Conservation (phyloP, 1,284 basidiomycete genomes). For the Leccinum pachyderme region DNA sequence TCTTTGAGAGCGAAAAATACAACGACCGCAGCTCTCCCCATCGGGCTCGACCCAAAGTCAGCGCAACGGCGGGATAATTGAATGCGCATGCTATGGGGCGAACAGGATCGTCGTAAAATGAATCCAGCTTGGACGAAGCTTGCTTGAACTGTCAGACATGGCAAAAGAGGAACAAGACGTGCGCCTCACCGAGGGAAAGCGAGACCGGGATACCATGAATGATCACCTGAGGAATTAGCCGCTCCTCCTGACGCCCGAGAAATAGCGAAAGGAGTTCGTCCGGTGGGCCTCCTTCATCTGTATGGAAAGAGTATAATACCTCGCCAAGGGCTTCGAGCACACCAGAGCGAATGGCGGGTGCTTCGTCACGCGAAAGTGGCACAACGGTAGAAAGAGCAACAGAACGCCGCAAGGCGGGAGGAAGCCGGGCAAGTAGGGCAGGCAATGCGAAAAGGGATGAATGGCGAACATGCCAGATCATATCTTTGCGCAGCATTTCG, state of each 20-base stretch:
- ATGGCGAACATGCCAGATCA: constrained; percentile 84
- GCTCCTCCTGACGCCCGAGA: constrained; percentile 53
- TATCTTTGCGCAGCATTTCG: constrained; percentile 67
- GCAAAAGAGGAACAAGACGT: neutral
- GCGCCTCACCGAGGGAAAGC: constrained; percentile 21
- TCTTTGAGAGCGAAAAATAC: constrained; percentile 65
- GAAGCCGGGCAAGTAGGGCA: constrained; percentile 69
- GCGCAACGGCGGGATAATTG: constrained; percentile 90
- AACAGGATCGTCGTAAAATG: constrained; percentile 57
- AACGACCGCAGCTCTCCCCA: constrained; percentile 78
- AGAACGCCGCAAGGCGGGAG: constrained; percentile 49
- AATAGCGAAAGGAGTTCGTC: constrained; percentile 80
- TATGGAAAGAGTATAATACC: constrained; percentile 82
- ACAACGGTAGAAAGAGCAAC: constrained; percentile 65
- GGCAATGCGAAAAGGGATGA: constrained; percentile 88
- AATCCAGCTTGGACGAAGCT: constrained; percentile 36
- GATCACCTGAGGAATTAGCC: constrained; percentile 28
- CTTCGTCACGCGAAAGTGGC: constrained; percentile 66
- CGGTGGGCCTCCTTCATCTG: constrained; percentile 71
- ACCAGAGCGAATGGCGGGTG: constrained; percentile 73
- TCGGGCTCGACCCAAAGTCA: constrained; percentile 75
- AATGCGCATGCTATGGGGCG: constrained; percentile 89
- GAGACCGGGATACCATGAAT: constrained; percentile 6
- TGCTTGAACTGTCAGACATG: constrained; percentile 12
- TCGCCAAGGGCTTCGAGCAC: constrained; percentile 91